Conservation (phyloP, 2,329 filamentous ascomycete genomes). For the Camptophora hylomeconis region DNA sequence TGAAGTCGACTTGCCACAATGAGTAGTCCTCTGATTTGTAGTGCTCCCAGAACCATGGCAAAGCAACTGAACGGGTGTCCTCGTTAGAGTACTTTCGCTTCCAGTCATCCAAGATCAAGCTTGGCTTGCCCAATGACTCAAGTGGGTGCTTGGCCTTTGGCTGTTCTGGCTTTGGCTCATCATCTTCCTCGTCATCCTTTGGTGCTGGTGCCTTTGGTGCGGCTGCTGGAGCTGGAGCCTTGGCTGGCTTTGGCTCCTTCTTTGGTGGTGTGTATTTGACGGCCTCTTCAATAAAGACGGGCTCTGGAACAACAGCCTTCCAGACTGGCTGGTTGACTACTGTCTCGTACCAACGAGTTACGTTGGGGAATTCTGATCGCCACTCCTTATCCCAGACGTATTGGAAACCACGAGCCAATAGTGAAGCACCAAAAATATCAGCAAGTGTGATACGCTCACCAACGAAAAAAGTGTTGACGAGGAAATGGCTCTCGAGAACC, state of each 20-base stretch:
- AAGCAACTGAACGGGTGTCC: slow-evolving; percentile 64
- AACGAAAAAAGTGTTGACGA: slow-evolving; percentile 90
- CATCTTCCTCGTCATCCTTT: slow-evolving; percentile 44
- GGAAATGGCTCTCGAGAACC: slow-evolving; percentile 75
- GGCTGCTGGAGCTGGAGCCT: slow-evolving; percentile 48
- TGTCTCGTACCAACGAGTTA: slow-evolving; percentile 89
- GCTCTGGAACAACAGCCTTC: slow-evolving; percentile 62
- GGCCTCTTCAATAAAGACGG: slow-evolving; percentile 69
- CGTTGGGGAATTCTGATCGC: slow-evolving; percentile 69
- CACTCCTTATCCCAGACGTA: slow-evolving; percentile 88
- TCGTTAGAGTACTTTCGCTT: slow-evolving; percentile 99
- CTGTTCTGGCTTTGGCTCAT: slow-evolving; percentile 44
- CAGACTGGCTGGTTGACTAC: slow-evolving; percentile 87
- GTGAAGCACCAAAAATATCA: slow-evolving; percentile 70
- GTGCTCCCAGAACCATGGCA: slow-evolving; percentile 99
- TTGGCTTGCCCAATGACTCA: slow-evolving; percentile 66
- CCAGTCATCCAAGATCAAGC: slow-evolving; percentile 85
- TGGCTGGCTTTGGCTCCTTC: slow-evolving; percentile 56
- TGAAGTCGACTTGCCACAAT: slow-evolving; percentile 88
- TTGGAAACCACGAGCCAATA: slow-evolving; percentile 80
- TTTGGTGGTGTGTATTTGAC: slow-evolving; percentile 63
- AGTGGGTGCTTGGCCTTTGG: slow-evolving; percentile 97
- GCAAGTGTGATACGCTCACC: slow-evolving; percentile 95
- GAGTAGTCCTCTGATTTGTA: slow-evolving; percentile 91
- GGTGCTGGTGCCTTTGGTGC: slow-evolving; percentile 40